These are phyloP conservation scores for Globisporangium emineosum DNA, from an alignment of 352 stramenopile species.

Conservation along the genomic window DNA sequence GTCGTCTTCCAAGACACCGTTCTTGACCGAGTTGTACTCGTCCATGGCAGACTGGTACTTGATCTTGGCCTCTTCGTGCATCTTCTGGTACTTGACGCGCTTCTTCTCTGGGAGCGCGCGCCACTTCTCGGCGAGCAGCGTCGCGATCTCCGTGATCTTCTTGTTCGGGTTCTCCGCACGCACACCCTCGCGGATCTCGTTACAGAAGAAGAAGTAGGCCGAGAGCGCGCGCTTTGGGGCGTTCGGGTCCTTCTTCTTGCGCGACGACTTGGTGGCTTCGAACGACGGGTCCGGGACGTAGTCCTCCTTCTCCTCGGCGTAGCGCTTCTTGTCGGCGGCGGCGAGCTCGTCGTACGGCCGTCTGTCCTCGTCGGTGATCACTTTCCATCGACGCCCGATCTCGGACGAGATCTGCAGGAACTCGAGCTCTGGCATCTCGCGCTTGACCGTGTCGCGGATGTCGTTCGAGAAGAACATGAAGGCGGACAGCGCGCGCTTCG, in stretches of 20 bases:
- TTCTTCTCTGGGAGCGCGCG: conserved; percentile 90
- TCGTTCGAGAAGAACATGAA: conserved; percentile 93
- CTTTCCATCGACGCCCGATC: conserved; percentile 84
- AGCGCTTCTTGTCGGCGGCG: conserved; percentile 82
- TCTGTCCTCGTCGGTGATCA: conserved; percentile 61
- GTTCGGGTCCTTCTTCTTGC: conserved; percentile 92
- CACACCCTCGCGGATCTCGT: conserved; percentile 89
- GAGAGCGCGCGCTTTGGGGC: conserved; percentile 93
- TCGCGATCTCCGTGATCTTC: conserved; percentile 92
- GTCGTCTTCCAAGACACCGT: conserved; percentile 28
- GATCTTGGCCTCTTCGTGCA: conserved; percentile 81
- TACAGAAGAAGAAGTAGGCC: conserved; percentile 95
- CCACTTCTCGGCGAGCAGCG: conserved; percentile 80
- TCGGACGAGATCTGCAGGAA: conserved; percentile 87
- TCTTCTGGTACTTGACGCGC: conserved; percentile 88
- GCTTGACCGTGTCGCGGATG: conserved; percentile 87
- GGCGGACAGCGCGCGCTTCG: conserved; percentile 86
- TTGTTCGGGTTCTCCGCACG: conserved; percentile 93
- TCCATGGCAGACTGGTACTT: conserved; percentile 91
- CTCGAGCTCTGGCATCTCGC: conserved; percentile 80
- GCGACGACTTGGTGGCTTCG: conserved; percentile 51
- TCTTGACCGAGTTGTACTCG: conserved; percentile 80
- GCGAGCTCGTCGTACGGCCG: conserved; percentile 82
- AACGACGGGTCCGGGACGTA: conserved; percentile 87
- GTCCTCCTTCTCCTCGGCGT: conserved; percentile 87